phyloP scores from a whole-genome alignment of 768 basidiomycete species.

The Auricularia cornea region DNA sequence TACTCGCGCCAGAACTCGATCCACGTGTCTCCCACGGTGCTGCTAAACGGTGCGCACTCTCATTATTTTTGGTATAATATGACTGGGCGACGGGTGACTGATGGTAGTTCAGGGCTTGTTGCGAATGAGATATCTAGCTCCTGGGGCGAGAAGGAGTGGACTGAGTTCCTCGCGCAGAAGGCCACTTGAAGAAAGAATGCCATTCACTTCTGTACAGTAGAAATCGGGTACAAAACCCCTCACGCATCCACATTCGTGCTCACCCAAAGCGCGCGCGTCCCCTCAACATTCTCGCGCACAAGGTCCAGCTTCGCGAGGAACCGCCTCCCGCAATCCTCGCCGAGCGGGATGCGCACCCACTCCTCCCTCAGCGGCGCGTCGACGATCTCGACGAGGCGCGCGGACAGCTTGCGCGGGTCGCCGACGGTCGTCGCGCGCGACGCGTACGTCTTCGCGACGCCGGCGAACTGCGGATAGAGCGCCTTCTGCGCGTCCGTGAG shows the following conservation, averaged over 20 bases:
- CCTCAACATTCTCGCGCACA: conserved; percentile 15
- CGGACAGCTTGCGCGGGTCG: conserved; percentile 15
- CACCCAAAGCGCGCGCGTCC: conserved; percentile 16
- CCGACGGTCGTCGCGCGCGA: conserved; percentile 12
- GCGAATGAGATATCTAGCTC: conserved; percentile 68
- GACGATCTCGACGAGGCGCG: conserved; percentile 19
- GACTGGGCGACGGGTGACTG: too few species aligned
- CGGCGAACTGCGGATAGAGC: conserved; percentile 13
- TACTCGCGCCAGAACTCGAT: conserved; percentile 84
- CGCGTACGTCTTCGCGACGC: conserved; percentile 4
- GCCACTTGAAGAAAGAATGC: conserved; percentile 10
- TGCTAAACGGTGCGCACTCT: conserved; percentile 47
- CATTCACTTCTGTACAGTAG: too few species aligned
- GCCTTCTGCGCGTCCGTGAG: conserved; percentile 10
- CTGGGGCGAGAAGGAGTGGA: conserved; percentile 80
- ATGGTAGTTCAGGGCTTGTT: conserved; percentile 36
- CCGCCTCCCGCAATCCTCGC: conserved; percentile 16
- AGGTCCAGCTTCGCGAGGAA: conserved; percentile 12
- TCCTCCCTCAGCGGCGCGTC: conserved; percentile 12
- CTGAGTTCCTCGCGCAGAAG: conserved; percentile 56
- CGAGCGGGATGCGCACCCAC: conserved; percentile 17
- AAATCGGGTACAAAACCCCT: too few species aligned
- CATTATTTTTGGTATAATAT: background rate
- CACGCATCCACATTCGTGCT: conserved; percentile 17
- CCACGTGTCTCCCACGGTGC: conserved; percentile 79